phyloP scores from a whole-genome alignment of 345 rosid species.

The Nasturtium officinale region DNA sequence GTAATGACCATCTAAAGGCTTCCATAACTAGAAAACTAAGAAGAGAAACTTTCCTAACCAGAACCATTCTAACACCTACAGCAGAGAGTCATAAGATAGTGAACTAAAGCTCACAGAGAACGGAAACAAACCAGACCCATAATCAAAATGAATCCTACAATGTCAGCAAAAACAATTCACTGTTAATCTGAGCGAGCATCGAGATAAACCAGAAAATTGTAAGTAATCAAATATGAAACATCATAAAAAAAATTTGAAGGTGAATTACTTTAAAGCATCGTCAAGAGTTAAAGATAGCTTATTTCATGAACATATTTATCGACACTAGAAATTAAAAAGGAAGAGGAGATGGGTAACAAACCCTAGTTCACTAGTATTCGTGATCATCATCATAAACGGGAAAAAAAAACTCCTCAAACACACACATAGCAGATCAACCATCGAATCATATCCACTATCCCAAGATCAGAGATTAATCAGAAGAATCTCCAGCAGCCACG shows the following conservation, averaged over 20 bases:
- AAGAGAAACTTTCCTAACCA: slow-evolving; percentile 2
- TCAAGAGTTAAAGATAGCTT: slow-evolving; percentile 34
- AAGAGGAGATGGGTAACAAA: slow-evolving; percentile 19
- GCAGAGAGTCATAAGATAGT: slow-evolving; percentile 4
- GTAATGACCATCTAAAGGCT: background rate
- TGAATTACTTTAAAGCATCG: slow-evolving; percentile 30
- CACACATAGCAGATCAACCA: slow-evolving; percentile 30
- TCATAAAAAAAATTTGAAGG: slow-evolving; percentile 3
- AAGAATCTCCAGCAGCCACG: slow-evolving; percentile 35
- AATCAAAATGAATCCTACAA: slow-evolving; percentile 7
- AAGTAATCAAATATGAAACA: slow-evolving; percentile 19
- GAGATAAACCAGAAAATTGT: background rate
- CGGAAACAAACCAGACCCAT: background rate
- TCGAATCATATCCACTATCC: slow-evolving; percentile 10
- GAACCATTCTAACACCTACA: background rate
- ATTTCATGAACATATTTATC: slow-evolving; percentile 34
- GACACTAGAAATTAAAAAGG: slow-evolving; percentile 10
- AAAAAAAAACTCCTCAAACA: slow-evolving; percentile 13
- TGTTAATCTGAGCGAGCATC: background rate
- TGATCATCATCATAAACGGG: slow-evolving; percentile 30
- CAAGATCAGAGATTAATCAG: slow-evolving; percentile 8
- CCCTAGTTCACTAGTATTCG: slow-evolving; percentile 24
- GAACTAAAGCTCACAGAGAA: background rate
- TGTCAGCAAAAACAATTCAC: background rate
- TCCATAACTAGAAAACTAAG: background rate